Percentiles rank a stretch among this genome's conserved stretches.
These are phyloP conservation scores for Graphiopsis chlorocephala DNA, from an alignment of 2,329 filamentous ascomycete species.

Conservation along the genomic window DNA sequence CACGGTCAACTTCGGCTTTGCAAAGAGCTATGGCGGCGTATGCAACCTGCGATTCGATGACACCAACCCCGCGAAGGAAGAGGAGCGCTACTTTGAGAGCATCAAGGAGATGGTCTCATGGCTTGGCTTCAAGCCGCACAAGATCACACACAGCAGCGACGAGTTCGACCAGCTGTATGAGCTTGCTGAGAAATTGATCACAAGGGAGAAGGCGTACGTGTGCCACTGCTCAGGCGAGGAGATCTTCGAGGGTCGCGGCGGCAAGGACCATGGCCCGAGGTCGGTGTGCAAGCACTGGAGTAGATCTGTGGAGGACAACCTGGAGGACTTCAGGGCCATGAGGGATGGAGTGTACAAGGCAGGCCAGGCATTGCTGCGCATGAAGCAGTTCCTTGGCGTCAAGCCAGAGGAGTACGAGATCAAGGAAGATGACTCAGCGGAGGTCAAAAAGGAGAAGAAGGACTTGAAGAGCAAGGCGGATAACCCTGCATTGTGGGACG, in stretches of 20 bases:
- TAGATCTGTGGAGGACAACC: conserved; percentile 70
- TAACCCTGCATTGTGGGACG: conserved; percentile 96
- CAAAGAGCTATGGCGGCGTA: conserved; percentile 74
- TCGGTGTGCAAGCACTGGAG: conserved; percentile 80
- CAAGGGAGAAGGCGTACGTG: conserved; percentile 68
- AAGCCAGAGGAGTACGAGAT: conserved; percentile 36
- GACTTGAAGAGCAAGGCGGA: conserved; percentile 51
- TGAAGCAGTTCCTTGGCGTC: conserved; percentile 79
- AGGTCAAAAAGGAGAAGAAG: conserved; percentile 34
- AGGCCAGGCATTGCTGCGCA: conserved; percentile 78
- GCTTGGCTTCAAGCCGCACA: conserved; percentile 77
- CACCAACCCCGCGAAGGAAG: conserved; percentile 90
- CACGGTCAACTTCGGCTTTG: conserved; percentile 94
- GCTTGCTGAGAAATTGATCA: conserved; percentile 80
- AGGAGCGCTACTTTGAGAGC: conserved; percentile 83
- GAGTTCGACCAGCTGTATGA: conserved; percentile 87
- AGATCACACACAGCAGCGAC: conserved; percentile 84
- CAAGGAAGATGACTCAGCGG: conserved; percentile 30
- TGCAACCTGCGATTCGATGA: conserved; percentile 84
- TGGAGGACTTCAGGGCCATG: conserved; percentile 85
- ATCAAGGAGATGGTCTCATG: conserved; percentile 85
- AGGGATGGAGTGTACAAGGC: conserved; percentile 85
- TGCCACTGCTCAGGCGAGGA: conserved; percentile 84
- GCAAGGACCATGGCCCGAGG: conserved; percentile 64
- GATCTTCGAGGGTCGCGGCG: conserved; percentile 83